These are phyloP conservation scores for Piloderma croceum DNA, from an alignment of 768 basidiomycete genomes.

Conservation along the genomic window DNA sequence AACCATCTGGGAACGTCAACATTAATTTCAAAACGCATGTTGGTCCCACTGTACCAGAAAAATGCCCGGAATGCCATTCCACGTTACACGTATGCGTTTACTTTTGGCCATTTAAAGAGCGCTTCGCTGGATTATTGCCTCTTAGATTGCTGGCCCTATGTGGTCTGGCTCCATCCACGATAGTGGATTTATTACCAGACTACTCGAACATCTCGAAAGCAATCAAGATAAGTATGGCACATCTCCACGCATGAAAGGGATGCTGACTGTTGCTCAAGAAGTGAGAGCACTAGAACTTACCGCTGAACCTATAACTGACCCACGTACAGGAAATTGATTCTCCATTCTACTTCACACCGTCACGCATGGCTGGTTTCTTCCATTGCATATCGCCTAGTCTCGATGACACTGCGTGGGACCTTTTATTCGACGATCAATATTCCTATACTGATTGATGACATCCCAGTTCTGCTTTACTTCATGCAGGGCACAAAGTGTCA, in stretches of 20 bases:
- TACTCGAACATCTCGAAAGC: slow-evolving; percentile 65
- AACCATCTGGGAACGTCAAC: slow-evolving; percentile 52
- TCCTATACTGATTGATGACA: slow-evolving; percentile 1
- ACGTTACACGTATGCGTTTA: slow-evolving; percentile 59
- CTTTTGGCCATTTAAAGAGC: background rate
- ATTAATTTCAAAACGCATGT: slow-evolving; percentile 64
- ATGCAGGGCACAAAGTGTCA: slow-evolving; percentile 79
- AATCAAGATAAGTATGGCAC: slow-evolving; percentile 71
- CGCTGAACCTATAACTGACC: slow-evolving; percentile 2
- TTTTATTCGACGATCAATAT: background rate
- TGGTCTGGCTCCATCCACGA: slow-evolving; percentile 91
- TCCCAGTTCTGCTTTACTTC: slow-evolving; percentile 86
- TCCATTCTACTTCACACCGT: slow-evolving; percentile 87
- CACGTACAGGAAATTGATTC: slow-evolving; percentile 57
- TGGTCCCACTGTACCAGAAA: slow-evolving; percentile 60
- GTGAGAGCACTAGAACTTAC: slow-evolving; percentile 35
- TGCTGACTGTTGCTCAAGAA: slow-evolving; percentile 87
- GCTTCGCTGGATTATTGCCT: background rate
- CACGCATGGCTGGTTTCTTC: slow-evolving; percentile 73
- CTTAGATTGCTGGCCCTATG: slow-evolving; percentile 92
- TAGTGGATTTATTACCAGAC: slow-evolving; percentile 61
- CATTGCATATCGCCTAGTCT: slow-evolving; percentile 75
- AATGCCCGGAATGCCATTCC: slow-evolving; percentile 80
- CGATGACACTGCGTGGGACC: slow-evolving; percentile 65
- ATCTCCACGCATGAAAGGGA: slow-evolving; percentile 82